Conservation (phyloP, 108 stramenopile species). For the Nitzschia sp. region DNA sequence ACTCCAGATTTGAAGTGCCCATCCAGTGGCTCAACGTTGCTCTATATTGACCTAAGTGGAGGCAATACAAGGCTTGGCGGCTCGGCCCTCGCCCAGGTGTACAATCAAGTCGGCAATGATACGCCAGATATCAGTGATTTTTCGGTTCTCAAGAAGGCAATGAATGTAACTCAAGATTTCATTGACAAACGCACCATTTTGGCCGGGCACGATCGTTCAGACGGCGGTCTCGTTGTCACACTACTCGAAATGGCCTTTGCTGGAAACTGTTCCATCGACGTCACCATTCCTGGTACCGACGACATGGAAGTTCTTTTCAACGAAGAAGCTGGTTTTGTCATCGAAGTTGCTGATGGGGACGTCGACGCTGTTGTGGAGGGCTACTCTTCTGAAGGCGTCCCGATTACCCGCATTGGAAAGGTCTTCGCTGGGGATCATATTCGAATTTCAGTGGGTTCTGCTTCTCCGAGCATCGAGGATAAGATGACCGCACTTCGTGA, state of each 20-base stretch:
- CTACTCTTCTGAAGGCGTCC: conserved; percentile 72
- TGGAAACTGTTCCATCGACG: conserved; percentile 94
- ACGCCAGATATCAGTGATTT: conserved; percentile 93
- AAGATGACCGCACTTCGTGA: conserved; percentile 92
- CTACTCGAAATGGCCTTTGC: conserved; percentile 99
- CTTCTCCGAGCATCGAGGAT: conserved; percentile 68
- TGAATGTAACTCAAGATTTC: conserved; percentile 89
- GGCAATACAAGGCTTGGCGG: conserved; percentile 93
- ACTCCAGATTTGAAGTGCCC: conserved; percentile 96
- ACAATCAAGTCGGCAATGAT: conserved; percentile 90
- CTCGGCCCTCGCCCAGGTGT: conserved; percentile 94
- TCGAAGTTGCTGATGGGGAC: conserved; percentile 77
- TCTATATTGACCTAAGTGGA: conserved; percentile 89
- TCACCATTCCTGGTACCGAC: conserved; percentile 71
- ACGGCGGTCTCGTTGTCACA: conserved; percentile 91
- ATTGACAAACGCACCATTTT: conserved; percentile 80
- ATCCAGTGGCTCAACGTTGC: conserved; percentile 57
- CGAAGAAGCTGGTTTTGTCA: conserved; percentile 96
- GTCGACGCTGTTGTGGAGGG: conserved; percentile 62
- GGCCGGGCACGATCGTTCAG: conserved; percentile 96
- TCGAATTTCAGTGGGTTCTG: conserved; percentile 82
- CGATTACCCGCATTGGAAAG: conserved; percentile 77
- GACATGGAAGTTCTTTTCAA: conserved; percentile 89
- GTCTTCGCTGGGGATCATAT: conserved; percentile 78
- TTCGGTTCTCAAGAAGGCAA: conserved; percentile 77